Conservation (phyloP, 2,329 filamentous ascomycete species). For the Alternaria consortialis region DNA sequence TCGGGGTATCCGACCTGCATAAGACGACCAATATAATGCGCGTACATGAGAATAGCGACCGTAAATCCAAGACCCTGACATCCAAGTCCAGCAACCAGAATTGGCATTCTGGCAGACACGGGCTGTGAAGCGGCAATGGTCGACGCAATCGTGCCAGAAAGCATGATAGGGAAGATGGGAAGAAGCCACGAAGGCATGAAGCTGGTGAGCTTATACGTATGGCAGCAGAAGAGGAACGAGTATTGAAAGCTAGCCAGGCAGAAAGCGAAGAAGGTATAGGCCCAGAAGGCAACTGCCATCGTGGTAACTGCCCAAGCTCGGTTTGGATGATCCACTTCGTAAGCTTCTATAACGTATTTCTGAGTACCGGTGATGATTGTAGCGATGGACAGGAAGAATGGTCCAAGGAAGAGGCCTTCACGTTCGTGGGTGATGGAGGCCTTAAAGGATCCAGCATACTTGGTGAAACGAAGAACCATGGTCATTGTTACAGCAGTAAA, state of each 20-base stretch:
- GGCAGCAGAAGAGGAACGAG: conserved; percentile 69
- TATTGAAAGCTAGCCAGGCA: conserved; percentile 60
- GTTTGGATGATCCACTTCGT: conserved; percentile 49
- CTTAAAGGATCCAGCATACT: conserved; percentile 56
- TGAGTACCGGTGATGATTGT: conserved; percentile 56
- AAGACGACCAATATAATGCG: conserved; percentile 75
- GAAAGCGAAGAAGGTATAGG: conserved; percentile 55
- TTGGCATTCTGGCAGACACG: conserved; percentile 64
- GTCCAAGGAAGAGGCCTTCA: conserved; percentile 61
- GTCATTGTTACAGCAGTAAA: conserved; percentile 49
- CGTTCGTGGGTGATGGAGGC: conserved; percentile 59
- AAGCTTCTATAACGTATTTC: conserved; percentile 46
- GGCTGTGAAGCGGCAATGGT: conserved; percentile 71
- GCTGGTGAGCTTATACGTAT: conserved; percentile 67
- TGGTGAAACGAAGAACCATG: conserved; percentile 56
- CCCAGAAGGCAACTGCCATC: conserved; percentile 55
- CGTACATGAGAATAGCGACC: conserved; percentile 76
- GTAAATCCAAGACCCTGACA: conserved; percentile 76
- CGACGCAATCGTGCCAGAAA: conserved; percentile 74
- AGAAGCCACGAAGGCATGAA: conserved; percentile 81
- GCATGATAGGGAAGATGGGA: conserved; percentile 78
- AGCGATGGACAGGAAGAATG: conserved; percentile 53
- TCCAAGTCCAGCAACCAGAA: conserved; percentile 71
- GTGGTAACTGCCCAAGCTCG: conserved; percentile 53
- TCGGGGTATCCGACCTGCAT: conserved; percentile 72